These are phyloP conservation scores for Suhomyces canberraensis DNA, from an alignment of 805 yeast species.

Conservation along the genomic window DNA sequence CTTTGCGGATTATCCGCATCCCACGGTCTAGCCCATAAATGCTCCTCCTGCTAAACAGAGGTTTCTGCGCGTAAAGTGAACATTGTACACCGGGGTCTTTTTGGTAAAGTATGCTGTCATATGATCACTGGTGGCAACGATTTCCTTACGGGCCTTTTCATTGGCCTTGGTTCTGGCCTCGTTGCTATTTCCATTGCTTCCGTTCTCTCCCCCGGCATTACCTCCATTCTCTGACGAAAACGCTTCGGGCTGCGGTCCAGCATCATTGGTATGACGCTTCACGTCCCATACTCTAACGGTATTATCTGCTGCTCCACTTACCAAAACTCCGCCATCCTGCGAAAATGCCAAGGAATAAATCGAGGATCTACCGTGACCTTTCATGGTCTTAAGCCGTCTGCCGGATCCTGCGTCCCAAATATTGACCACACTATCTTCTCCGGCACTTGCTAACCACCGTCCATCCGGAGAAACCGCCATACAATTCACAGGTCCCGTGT, in stretches of 20 bases:
- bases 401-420: conserved; percentile 96
- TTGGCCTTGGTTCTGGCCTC: conserved; percentile 21
- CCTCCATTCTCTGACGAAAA: conserved; percentile 26
- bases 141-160: conserved; percentile 59
- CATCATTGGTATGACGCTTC: conserved; percentile 77
- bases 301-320: conserved; percentile 90
- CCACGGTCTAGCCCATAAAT: conserved; percentile 43
- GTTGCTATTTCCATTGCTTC: conserved; percentile 5
- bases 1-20: too few relatives aligned
- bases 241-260: conserved; percentile 75
- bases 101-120: conserved; percentile 92
- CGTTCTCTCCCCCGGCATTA: conserved; percentile 1
- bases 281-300: conserved; percentile 96
- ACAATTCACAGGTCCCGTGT: conserved; percentile 81
- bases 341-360: conserved; percentile 83
- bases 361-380: conserved; percentile 88
- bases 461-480: conserved; percentile 96
- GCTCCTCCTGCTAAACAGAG: conserved; percentile 93
- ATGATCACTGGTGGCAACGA: conserved; percentile 83
- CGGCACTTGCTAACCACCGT: conserved; percentile 91
- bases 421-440: conserved; percentile 84
- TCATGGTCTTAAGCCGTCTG: conserved; percentile 81
- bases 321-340: conserved; percentile 82
- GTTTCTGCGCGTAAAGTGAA: conserved; percentile 87
- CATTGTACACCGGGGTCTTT: conserved; percentile 89